A percentile compares a stretch with the other conserved stretches of the same genome.
Evolutionary conservation across 2,329 filamentous ascomycete species (phyloP).

Genomic region (Fusarium hainanense): DNA sequence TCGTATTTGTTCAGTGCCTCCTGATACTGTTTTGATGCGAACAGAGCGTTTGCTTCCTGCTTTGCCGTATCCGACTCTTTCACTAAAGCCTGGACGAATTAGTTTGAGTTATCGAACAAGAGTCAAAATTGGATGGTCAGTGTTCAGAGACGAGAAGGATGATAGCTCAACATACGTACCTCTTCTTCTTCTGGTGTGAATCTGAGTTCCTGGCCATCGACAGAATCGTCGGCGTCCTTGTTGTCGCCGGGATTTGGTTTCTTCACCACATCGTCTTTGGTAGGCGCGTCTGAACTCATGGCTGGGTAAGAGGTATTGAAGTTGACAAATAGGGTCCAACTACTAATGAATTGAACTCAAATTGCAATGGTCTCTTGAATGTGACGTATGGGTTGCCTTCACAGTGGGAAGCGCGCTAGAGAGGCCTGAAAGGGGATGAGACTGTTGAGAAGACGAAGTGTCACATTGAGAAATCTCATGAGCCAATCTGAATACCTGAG

Average conservation of each 20-base stretch:
- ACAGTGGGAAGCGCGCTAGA: background rate
- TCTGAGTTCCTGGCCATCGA: conserved; percentile 46
- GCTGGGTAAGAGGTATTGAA: background rate
- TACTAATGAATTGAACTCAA: background rate
- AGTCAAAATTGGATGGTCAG: background rate
- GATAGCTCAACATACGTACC: conserved; percentile 52
- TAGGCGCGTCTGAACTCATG: conserved; percentile 17
- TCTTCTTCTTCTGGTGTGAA: conserved; percentile 69
- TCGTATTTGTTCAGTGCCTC: conserved; percentile 87
- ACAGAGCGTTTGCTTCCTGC: conserved; percentile 81
- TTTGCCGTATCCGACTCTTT: conserved; percentile 79
- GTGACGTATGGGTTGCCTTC: background rate
- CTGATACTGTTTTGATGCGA: conserved; percentile 75
- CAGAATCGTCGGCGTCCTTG: background rate
- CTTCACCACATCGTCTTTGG: conserved; percentile 1
- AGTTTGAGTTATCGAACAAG: background rate
- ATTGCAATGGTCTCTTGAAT: too few species aligned
- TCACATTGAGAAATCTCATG: background rate
- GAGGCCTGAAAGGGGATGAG: background rate
- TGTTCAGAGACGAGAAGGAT: background rate
- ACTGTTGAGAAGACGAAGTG: background rate
- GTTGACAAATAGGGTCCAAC: background rate
- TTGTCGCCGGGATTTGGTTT: background rate
- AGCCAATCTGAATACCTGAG: background rate
- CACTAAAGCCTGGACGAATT: conserved; percentile 68